phyloP scores from a whole-genome alignment of 495 filamentous ascomycete species.

The Daldinia grandis region DNA sequence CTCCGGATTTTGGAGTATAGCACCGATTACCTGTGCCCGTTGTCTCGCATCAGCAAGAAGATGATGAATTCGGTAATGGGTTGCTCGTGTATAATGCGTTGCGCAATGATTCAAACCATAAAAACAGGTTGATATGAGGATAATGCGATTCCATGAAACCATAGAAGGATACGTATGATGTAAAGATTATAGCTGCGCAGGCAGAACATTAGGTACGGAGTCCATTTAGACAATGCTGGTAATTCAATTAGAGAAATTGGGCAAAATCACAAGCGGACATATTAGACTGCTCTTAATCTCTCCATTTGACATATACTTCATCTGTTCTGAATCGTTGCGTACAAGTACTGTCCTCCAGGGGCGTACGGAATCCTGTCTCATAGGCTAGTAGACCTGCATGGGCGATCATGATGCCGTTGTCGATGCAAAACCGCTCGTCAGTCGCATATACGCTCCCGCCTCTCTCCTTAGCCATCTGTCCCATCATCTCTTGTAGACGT shows the following conservation, averaged over 20 bases:
- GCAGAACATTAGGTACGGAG: conserved; percentile 11
- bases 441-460: conserved; percentile 93
- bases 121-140: conserved; percentile 18
- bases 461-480: conserved; percentile 88
- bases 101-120: conserved; percentile 4
- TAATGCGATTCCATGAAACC: conserved; percentile 27
- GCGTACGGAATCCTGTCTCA: conserved; percentile 76
- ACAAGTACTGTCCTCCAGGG: conserved; percentile 82
- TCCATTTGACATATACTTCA: conserved; percentile 91
- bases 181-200: conserved; percentile 15
- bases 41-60: not conserved
- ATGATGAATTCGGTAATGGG: conserved; percentile 6
- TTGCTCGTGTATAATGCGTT: conserved; percentile 4
- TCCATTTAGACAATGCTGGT: conserved; percentile 19
- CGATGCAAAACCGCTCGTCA: conserved; percentile 97
- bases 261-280: not conserved
- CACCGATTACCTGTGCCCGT: conserved; percentile 8
- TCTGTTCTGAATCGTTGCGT: conserved; percentile 97
- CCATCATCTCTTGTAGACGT: conserved; percentile 98
- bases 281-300: conserved; percentile 65
- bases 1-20: not conserved
- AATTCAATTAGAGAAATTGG: conserved; percentile 11
- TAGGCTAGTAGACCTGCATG: conserved; percentile 92
- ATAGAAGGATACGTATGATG: conserved; percentile 31
- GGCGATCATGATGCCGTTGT: conserved; percentile 99